These are phyloP conservation scores for Apiosordaria backusii DNA, from an alignment of 495 filamentous ascomycete genomes.

Conservation along the genomic window DNA sequence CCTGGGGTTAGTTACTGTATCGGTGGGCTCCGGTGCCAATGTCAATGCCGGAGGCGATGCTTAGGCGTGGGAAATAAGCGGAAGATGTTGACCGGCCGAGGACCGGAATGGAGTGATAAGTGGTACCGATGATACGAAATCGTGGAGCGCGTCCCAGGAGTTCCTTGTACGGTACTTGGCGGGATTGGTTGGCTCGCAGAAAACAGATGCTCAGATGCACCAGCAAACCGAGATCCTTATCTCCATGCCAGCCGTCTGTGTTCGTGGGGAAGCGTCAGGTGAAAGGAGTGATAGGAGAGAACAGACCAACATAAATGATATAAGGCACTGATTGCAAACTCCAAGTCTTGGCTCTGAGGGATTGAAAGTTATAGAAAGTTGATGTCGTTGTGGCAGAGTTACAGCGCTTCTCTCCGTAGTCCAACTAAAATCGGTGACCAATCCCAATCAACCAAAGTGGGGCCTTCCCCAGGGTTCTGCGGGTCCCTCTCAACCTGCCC, in stretches of 20 bases:
- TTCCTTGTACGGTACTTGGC: background rate
- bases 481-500: no score
- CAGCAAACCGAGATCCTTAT: background rate
- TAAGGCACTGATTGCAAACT: background rate
- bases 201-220: background rate
- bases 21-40: no score
- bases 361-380: background rate
- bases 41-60: background rate
- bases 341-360: background rate
- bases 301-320: background rate
- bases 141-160: background rate
- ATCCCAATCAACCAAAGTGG: background rate
- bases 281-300: background rate
- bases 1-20: no score
- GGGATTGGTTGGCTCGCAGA: background rate
- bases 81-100: background rate
- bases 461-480: background rate
- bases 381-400: background rate
- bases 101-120: background rate
- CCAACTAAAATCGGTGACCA: background rate
- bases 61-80: background rate
- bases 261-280: background rate
- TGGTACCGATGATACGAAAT: slow-evolving; percentile 2
- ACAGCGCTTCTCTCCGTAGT: background rate
- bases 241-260: background rate